phyloP scores from a whole-genome alignment of 163 green algal genomes.

The Chlamydomonas reinhardtii region DNA sequence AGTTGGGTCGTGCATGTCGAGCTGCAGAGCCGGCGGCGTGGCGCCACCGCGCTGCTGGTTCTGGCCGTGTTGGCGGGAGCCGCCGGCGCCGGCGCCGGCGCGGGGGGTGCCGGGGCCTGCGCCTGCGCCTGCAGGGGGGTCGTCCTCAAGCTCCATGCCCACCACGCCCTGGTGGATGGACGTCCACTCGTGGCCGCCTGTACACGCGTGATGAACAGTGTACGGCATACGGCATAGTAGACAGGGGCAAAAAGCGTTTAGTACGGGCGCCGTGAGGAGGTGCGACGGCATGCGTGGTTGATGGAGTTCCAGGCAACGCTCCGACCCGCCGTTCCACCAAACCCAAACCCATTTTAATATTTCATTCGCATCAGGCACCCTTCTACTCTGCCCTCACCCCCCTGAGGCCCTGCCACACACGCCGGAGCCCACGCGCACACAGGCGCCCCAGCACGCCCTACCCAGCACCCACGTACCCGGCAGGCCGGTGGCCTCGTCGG shows the following conservation, averaged over 20 bases:
- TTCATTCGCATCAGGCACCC: too few relatives aligned
- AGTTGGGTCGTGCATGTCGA: not conserved
- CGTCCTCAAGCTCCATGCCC: slow-evolving; percentile 16
- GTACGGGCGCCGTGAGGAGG: too few relatives aligned
- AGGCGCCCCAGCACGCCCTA: too few relatives aligned
- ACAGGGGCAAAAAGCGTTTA: too few relatives aligned
- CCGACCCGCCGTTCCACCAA: too few relatives aligned
- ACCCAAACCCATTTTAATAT: too few relatives aligned
- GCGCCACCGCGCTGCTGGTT: too few relatives aligned
- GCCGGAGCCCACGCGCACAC: not conserved
- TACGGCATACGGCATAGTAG: too few relatives aligned
- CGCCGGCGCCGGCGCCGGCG: not conserved
- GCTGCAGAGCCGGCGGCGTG: not conserved
- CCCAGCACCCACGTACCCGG: too few relatives aligned
- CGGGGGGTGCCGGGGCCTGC: not conserved
- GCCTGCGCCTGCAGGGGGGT: not conserved
- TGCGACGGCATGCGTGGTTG: too few relatives aligned
- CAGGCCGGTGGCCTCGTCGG: not conserved
- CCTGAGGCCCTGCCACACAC: not conserved
- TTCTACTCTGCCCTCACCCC: not conserved
- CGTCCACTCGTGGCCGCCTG: slow-evolving; percentile 8
- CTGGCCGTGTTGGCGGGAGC: not conserved
- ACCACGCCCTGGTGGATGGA: slow-evolving; percentile 11
- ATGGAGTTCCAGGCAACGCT: too few relatives aligned
- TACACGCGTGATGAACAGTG: too few relatives aligned